phyloP scores from a whole-genome alignment of 176 grass and related monocot genomes.

The Puya raimondii region DNA sequence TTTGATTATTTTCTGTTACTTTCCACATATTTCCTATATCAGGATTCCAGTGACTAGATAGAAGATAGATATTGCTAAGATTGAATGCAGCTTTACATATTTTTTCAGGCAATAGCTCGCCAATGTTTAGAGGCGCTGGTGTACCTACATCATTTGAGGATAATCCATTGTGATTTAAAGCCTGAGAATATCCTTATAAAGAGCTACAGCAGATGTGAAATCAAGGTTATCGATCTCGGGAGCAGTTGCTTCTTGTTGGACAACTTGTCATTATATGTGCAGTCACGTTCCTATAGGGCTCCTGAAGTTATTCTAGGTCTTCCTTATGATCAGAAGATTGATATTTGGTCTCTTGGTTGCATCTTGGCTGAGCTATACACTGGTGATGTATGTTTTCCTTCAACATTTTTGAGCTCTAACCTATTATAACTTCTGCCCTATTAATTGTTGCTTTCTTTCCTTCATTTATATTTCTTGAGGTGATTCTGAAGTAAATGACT shows the following conservation, averaged over 20 bases:
- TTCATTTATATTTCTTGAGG: not conserved
- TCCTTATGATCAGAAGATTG: conserved; percentile 91
- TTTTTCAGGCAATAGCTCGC: conserved; percentile 61
- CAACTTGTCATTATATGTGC: conserved; percentile 76
- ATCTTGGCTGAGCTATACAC: conserved; percentile 86
- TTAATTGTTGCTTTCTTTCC: not conserved
- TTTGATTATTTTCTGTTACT: not conserved
- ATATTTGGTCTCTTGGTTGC: conserved; percentile 98
- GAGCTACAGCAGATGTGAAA: conserved; percentile 94
- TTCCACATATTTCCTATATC: not conserved
- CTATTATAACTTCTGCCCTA: conserved; percentile 3
- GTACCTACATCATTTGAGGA: conserved; percentile 79
- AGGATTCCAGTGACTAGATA: not conserved
- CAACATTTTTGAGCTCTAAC: not conserved
- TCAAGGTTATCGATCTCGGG: conserved; percentile 97
- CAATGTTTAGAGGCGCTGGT: conserved; percentile 89
- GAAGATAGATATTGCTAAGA: conserved; percentile 4
- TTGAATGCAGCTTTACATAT: conserved; percentile 13
- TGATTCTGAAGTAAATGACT: too few species aligned
- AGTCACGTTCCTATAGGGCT: conserved; percentile 95
- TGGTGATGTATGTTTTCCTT: conserved; percentile 48
- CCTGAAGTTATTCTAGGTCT: conserved; percentile 94
- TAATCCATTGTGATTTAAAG: conserved; percentile 91
- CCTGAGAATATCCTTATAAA: conserved; percentile 98
- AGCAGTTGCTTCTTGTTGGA: conserved; percentile 97